Evolutionary conservation across 2,329 filamentous ascomycete genomes (phyloP).

Genomic region (Trichoderma sp.): DNA sequence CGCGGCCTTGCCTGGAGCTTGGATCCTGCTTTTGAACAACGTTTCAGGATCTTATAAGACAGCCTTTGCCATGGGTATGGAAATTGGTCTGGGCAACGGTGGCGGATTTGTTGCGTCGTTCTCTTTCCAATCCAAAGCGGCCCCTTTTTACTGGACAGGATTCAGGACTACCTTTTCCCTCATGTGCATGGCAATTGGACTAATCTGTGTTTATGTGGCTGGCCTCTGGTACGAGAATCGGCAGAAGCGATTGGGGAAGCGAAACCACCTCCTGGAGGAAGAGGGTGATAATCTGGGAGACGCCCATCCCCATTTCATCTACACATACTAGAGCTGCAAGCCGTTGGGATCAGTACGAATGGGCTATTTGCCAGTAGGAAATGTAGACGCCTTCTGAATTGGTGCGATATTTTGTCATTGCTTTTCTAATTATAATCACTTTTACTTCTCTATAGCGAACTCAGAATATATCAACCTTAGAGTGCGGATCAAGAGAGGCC

Average conservation of each 20-base stretch:
- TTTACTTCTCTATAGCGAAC: background rate
- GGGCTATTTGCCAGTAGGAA: background rate
- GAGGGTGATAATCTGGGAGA: constrained; percentile 16
- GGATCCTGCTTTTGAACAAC: constrained; percentile 12
- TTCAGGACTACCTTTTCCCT: constrained; percentile 12
- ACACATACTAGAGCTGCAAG: background rate
- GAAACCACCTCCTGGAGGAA: background rate
- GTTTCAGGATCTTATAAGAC: constrained; percentile 10
- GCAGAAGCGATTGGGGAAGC: constrained; percentile 1
- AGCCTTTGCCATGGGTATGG: constrained; percentile 15
- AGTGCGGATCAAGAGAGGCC: background rate
- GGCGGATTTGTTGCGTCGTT: constrained; percentile 14
- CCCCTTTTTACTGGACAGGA: constrained; percentile 9
- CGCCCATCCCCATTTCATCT: constrained; percentile 9
- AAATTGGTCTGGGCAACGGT: constrained; percentile 14
- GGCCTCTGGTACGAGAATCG: constrained; percentile 12
- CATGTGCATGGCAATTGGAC: constrained; percentile 1
- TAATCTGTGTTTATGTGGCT: constrained; percentile 3
- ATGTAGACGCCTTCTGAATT: background rate
- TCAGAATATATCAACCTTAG: background rate
- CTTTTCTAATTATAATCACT: background rate
- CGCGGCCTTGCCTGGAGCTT: constrained; percentile 1
- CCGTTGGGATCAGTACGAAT: background rate
- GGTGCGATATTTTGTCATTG: background rate
- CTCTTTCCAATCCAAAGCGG: background rate